A percentile compares a stretch with the other conserved stretches of the same genome.
phyloP scores from a whole-genome alignment of 805 yeast species.

The Alloascoidea africana region DNA sequence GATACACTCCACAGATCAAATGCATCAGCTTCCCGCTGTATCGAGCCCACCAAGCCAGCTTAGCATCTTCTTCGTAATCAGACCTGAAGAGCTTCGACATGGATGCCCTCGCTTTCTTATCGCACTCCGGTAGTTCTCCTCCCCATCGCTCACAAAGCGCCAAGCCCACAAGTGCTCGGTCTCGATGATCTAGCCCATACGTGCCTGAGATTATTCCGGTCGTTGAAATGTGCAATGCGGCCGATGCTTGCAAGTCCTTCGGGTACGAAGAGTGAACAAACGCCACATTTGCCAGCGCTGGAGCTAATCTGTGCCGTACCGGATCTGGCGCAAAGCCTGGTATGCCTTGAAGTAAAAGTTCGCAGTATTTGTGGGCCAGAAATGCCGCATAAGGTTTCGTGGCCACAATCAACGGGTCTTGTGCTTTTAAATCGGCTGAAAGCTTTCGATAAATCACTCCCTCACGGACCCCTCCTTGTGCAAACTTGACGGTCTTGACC shows the following conservation, averaged over 20 bases:
- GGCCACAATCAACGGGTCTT: conserved; percentile 58
- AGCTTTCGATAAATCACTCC: conserved; percentile 54
- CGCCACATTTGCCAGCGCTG: conserved; percentile 59
- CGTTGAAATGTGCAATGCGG: conserved; percentile 57
- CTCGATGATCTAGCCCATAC: conserved; percentile 61
- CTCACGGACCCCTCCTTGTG: conserved; percentile 70
- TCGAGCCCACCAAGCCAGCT: conserved; percentile 53
- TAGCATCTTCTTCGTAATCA: conserved; percentile 16
- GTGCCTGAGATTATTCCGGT: conserved; percentile 65
- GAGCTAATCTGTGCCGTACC: conserved; percentile 42
- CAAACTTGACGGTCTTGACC: conserved; percentile 47
- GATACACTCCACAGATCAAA: conserved; percentile 67
- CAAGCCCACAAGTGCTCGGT: conserved; percentile 55
- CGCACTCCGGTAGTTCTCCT: conserved; percentile 50
- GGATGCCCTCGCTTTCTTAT: conserved; percentile 16
- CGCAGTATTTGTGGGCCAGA: conserved; percentile 39
- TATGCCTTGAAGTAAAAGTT: conserved; percentile 36
- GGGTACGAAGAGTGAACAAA: conserved; percentile 69
- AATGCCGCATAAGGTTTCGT: conserved; percentile 61
- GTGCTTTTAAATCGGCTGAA: conserved; percentile 38
- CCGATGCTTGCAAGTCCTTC: conserved; percentile 60
- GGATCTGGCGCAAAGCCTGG: conserved; percentile 47
- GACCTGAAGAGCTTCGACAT: conserved; percentile 17
- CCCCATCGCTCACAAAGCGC: conserved; percentile 77
- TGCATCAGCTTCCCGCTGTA: conserved; percentile 62